phyloP scores from a whole-genome alignment of 129 eudicot genomes.

The Apium graveolens region DNA sequence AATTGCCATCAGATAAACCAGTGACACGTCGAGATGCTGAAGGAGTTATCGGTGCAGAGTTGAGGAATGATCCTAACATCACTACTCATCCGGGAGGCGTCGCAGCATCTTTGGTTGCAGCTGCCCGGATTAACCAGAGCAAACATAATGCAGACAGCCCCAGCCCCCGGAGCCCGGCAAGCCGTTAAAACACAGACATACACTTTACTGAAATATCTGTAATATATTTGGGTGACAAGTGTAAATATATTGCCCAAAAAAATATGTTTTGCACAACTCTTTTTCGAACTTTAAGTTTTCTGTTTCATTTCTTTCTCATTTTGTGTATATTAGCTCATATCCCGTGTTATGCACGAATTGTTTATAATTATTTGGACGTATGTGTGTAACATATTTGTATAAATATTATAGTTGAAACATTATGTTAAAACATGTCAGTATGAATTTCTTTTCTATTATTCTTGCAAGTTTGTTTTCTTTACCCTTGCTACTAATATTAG shows the following conservation, averaged over 20 bases:
- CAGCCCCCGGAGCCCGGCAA: background rate
- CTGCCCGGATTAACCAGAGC: slow-evolving; percentile 83
- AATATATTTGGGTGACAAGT: background rate
- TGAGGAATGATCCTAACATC: slow-evolving; percentile 87
- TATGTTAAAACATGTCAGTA: background rate
- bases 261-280: background rate
- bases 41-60: slow-evolving; percentile 87
- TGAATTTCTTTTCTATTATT: too few species aligned
- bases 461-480: too few species aligned
- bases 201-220: background rate
- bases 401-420: background rate
- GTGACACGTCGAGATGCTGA: slow-evolving; percentile 89
- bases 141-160: background rate
- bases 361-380: background rate
- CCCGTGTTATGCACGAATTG: background rate
- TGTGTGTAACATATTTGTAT: background rate
- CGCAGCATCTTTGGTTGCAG: slow-evolving; percentile 89
- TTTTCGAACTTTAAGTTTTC: background rate
- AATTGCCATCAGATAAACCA: slow-evolving; percentile 77
- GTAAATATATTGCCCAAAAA: background rate
- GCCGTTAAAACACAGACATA: background rate
- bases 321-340: background rate
- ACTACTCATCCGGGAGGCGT: slow-evolving; percentile 93
- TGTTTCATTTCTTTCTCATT: background rate
- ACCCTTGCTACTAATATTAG: too few species aligned